A percentile compares a stretch with the other conserved stretches of the same genome.
phyloP scores from a whole-genome alignment of 768 basidiomycete genomes.

The Psilocybe sp. region DNA sequence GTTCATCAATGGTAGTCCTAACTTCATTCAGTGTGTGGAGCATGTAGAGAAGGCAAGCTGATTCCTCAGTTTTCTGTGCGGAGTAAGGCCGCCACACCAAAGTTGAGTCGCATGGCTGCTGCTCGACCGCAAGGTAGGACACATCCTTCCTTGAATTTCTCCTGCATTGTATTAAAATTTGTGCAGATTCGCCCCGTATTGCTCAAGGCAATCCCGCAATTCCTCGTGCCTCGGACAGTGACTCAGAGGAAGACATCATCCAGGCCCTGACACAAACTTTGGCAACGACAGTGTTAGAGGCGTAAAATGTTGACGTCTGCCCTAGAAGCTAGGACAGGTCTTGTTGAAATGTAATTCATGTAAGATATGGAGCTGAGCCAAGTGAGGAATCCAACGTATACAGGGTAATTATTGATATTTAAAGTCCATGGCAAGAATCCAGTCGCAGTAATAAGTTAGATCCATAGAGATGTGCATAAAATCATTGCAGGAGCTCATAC shows the following conservation, averaged over 20 bases:
- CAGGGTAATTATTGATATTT: no score
- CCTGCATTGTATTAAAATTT: background rate
- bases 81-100: slow-evolving; percentile 30
- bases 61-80: slow-evolving; percentile 52
- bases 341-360: no score
- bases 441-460: no score
- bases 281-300: slow-evolving; percentile 1
- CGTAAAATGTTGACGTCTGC: background rate
- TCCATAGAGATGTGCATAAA: background rate
- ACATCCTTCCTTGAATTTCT: background rate
- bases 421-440: no score
- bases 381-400: no score
- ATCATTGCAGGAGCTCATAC: slow-evolving; percentile 37
- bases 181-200: slow-evolving; percentile 33
- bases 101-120: slow-evolving; percentile 42
- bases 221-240: slow-evolving; percentile 26
- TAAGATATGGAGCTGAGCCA: no score
- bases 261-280: slow-evolving; percentile 6
- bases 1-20: background rate
- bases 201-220: background rate
- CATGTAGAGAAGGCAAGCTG: slow-evolving; percentile 58
- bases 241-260: slow-evolving; percentile 20
- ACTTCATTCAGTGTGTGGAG: slow-evolving; percentile 54
- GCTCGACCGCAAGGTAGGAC: slow-evolving; percentile 41
- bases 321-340: no score